Conservation (phyloP, 2,329 filamentous ascomycete genomes). For the Diaporthe capsici region DNA sequence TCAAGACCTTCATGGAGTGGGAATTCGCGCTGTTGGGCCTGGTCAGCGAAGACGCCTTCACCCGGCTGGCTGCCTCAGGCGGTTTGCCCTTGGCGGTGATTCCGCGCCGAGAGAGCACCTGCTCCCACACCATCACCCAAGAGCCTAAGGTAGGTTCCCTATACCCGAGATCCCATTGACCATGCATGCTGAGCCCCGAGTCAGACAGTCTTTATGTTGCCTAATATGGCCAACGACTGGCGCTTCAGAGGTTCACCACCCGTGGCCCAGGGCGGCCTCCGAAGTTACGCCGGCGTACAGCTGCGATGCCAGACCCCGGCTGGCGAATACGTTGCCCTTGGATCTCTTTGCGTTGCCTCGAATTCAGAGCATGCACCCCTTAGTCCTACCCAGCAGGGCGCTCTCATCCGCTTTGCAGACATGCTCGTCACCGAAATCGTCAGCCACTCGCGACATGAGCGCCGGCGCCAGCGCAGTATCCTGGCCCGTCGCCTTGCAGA, state of each 20-base stretch:
- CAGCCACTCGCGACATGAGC: constrained; percentile 51
- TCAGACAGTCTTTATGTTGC: constrained; percentile 56
- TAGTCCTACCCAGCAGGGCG: constrained; percentile 47
- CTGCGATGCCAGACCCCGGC: constrained; percentile 56
- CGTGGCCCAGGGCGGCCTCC: constrained; percentile 56
- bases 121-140: constrained; percentile 59
- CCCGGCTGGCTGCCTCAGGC: constrained; percentile 57
- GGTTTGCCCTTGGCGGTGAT: constrained; percentile 58
- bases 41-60: constrained; percentile 58
- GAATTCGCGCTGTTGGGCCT: constrained; percentile 61
- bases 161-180: background rate
- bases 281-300: constrained; percentile 57
- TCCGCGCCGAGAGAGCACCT: constrained; percentile 60
- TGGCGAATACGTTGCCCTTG: constrained; percentile 56
- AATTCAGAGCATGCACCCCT: constrained; percentile 51
- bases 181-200: background rate
- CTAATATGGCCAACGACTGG: constrained; percentile 60
- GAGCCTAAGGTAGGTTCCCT: constrained; percentile 47
- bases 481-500: constrained; percentile 54
- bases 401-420: constrained; percentile 48
- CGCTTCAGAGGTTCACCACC: constrained; percentile 57
- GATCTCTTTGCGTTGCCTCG: constrained; percentile 60
- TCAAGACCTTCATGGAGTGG: constrained; percentile 58
- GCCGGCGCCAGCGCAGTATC: constrained; percentile 55
- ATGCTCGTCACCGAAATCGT: constrained; percentile 58